Percentiles rank a stretch among this genome's conserved stretches.
These are phyloP conservation scores for Agrocybe pediades DNA, from an alignment of 768 basidiomycete genomes.

Conservation along the genomic window DNA sequence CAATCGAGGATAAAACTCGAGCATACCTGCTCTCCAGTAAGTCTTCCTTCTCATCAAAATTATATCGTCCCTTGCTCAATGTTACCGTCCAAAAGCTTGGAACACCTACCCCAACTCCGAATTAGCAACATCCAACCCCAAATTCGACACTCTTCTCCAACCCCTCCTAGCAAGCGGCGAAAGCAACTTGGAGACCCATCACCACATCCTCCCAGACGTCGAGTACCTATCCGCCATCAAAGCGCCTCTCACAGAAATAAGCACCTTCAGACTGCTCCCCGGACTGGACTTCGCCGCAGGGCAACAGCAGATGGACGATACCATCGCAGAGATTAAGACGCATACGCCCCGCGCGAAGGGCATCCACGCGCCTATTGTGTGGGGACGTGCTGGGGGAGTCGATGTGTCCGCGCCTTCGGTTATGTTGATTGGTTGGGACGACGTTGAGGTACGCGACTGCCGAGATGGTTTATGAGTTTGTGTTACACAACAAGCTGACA, in stretches of 20 bases:
- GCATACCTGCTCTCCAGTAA: background rate
- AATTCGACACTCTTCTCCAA: background rate
- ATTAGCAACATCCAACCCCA: background rate
- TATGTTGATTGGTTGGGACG: background rate
- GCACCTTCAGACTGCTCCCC: background rate
- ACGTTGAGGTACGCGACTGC: background rate
- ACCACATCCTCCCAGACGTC: background rate
- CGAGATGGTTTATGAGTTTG: background rate
- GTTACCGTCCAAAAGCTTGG: background rate
- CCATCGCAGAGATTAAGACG: background rate
- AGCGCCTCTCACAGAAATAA: background rate
- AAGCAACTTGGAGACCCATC: background rate
- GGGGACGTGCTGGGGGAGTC: background rate
- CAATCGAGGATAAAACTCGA: background rate
- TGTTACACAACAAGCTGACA: background rate
- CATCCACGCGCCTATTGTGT: background rate
- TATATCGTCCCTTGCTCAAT: background rate
- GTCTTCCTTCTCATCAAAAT: background rate
- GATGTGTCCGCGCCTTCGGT: background rate
- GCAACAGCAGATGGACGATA: background rate
- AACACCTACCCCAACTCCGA: background rate
- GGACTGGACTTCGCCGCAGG: too few relatives aligned
- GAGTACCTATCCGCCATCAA: background rate
- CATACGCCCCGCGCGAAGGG: background rate
- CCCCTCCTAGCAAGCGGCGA: too few relatives aligned